These are phyloP conservation scores for Teunomyces tritomae DNA, from an alignment of 805 yeast genomes.

Conservation along the genomic window DNA sequence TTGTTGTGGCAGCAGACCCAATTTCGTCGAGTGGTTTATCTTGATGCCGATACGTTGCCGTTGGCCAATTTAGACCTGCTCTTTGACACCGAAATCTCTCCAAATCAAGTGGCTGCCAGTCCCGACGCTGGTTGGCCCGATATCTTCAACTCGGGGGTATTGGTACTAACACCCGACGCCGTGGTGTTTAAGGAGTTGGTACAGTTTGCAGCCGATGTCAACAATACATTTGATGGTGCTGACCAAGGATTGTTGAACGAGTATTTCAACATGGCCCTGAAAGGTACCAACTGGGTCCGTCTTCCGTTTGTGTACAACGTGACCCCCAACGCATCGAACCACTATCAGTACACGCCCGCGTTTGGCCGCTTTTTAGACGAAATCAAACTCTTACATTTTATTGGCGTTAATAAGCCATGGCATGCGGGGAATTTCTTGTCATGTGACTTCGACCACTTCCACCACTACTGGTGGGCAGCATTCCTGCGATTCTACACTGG, in stretches of 20 bases:
- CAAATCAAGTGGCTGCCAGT: constrained; percentile 17
- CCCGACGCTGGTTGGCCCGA: constrained; percentile 37
- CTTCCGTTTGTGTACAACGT: constrained; percentile 35
- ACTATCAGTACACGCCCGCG: constrained; percentile 35
- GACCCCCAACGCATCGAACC: constrained; percentile 27
- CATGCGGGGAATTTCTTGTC: constrained; percentile 13
- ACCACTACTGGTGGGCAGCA: constrained; percentile 29
- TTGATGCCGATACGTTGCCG: constrained; percentile 29
- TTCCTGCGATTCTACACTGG: constrained; percentile 20
- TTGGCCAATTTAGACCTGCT: constrained; percentile 20
- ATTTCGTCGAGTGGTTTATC: constrained; percentile 21
- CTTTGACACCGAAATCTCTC: constrained; percentile 14
- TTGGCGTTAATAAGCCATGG: constrained; percentile 36
- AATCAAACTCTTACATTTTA: constrained; percentile 31
- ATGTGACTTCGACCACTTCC: constrained; percentile 19
- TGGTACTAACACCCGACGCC: constrained; percentile 20
- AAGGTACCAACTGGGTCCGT: constrained; percentile 26
- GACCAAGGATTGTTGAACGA: constrained; percentile 39
- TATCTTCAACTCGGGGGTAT: constrained; percentile 29
- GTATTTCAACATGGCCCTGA: constrained; percentile 23
- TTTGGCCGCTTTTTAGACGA: constrained; percentile 25
- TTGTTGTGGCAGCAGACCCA: constrained; percentile 23
- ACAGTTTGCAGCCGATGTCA: constrained; percentile 8
- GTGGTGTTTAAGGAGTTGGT: constrained; percentile 16
- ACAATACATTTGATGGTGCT: constrained; percentile 33